These are phyloP conservation scores for Teunomyces kruisii DNA, from an alignment of 805 yeast species.

Conservation along the genomic window DNA sequence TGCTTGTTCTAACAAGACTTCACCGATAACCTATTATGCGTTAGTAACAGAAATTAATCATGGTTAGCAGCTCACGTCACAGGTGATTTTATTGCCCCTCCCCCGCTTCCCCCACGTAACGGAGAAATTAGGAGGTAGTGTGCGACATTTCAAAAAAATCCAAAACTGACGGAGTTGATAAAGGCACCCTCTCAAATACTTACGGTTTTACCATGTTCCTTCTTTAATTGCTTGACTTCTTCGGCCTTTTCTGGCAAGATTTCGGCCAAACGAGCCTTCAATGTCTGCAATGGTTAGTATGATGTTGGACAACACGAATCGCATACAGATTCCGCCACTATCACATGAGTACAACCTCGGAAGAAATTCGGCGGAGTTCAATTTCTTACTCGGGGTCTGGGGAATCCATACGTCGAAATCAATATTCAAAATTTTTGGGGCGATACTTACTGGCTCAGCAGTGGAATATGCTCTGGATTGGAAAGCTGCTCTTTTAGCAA, in stretches of 20 bases:
- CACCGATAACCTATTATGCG: slow-evolving; percentile 38
- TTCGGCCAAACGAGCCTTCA: slow-evolving; percentile 93
- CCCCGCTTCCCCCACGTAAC: slow-evolving; percentile 3
- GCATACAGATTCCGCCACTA: background rate
- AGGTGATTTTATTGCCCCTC: background rate
- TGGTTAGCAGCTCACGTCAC: background rate
- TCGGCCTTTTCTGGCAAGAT: slow-evolving; percentile 89
- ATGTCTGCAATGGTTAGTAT: slow-evolving; percentile 47
- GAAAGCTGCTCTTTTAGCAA: slow-evolving; percentile 24
- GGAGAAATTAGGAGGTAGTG: slow-evolving; percentile 1
- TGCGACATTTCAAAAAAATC: background rate
- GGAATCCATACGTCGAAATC: too few species aligned
- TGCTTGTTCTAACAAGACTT: slow-evolving; percentile 44
- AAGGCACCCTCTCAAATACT: slow-evolving; percentile 22
- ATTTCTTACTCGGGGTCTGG: background rate
- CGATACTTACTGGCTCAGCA: slow-evolving; percentile 33
- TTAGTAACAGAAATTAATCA: slow-evolving; percentile 1
- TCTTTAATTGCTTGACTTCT: slow-evolving; percentile 84
- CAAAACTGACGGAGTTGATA: background rate
- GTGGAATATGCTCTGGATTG: slow-evolving; percentile 31
- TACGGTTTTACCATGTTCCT: slow-evolving; percentile 84
- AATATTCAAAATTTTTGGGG: background rate
- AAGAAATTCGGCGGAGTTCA: background rate
- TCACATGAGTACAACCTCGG: too few species aligned
- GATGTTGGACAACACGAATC: background rate